Evolutionary conservation across 441 rosid genomes (phyloP).

Genomic region (Gossypium lobatum): DNA sequence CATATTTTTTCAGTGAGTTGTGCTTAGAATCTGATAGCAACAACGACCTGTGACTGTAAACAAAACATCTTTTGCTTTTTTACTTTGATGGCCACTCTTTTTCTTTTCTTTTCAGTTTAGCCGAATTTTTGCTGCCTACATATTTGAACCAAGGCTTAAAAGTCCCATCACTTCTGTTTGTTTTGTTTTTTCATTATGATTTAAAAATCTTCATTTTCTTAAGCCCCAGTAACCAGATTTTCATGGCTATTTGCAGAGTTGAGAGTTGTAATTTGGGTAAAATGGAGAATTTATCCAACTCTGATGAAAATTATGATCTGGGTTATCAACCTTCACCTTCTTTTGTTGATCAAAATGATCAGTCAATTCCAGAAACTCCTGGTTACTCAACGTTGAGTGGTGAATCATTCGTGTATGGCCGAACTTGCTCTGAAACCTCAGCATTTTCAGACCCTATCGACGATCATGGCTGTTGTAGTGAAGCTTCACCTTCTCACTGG

Average conservation of each 20-base stretch:
- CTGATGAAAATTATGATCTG: constrained; percentile 43
- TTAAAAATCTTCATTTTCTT: not conserved
- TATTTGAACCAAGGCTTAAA: not conserved
- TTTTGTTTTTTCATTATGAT: constrained; percentile 10
- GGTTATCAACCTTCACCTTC: constrained; percentile 53
- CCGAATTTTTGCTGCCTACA: not conserved
- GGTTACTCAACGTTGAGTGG: constrained; percentile 54
- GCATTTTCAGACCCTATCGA: constrained; percentile 54
- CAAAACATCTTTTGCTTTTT: constrained; percentile 29
- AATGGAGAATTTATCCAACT: constrained; percentile 44
- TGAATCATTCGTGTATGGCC: constrained; percentile 48
- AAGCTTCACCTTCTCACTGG: constrained; percentile 69
- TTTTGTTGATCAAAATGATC: constrained; percentile 48
- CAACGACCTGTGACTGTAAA: constrained; percentile 29
- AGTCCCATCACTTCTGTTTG: constrained; percentile 8
- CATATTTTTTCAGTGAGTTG: constrained; percentile 23
- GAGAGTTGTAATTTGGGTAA: constrained; percentile 14
- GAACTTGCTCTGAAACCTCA: constrained; percentile 63
- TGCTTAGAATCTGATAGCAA: constrained; percentile 22
- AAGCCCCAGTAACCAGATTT: constrained; percentile 19
- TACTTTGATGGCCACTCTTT: constrained; percentile 11
- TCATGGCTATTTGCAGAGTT: constrained; percentile 33
- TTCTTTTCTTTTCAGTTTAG: not conserved
- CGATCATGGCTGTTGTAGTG: constrained; percentile 50
- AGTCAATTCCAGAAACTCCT: constrained; percentile 46